Base-by-base conservation (phyloP, 2,329 filamentous ascomycete genomes). In the Lecanicillium sp. region DNA sequence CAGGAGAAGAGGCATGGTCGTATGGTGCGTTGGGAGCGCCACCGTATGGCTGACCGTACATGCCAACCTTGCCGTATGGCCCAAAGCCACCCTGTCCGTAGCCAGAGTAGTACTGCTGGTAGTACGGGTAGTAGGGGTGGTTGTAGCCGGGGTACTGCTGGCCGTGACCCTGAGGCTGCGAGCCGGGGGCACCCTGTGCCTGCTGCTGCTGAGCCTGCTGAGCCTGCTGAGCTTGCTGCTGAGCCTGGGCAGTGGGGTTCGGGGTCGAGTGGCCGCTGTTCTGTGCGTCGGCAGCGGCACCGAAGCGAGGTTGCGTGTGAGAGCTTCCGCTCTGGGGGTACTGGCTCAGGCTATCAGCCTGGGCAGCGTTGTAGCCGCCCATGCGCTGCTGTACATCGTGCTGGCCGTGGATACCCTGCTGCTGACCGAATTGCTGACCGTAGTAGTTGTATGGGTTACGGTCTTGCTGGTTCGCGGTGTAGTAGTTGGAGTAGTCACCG, bases 231-330 rank as follows among this genome's bases (percentile, higher is more conserved):
- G 40, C 54, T 39, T 59, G 43, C 46, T 65, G 62, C 50, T 75
- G 74, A 33, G 64, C 65, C 54, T 76, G 74, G 10, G 66, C 64
- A 29, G 81, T 72, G 19, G 89, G 88, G 65, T 94, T 92, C 27
- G 90, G 89, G 3, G 89, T 96, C 53, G 84, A 90, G 60, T 92
- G 84, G 32, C 88, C 90, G 58, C 87, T 95, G 66, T 83, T 87
- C 54, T 88, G 85, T 45, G 77, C 74, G 40, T 94, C 87, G 44
- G 69, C 62, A 33, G 66, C 68, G 47, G 66, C 68, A 20, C 72
- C 71, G 32, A 80, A 81, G 38, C 79, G 74, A 4, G 77, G 73
- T 47, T 72, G 73, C 58, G 65, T 80, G 46, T 66, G 63, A 31
- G 61, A 52, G 20, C 54, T 50, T 49, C 81, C 83, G 58, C 79